Base-by-base conservation (phyloP, 352 stramenopile species). In the Pythium apleroticum region DNA sequence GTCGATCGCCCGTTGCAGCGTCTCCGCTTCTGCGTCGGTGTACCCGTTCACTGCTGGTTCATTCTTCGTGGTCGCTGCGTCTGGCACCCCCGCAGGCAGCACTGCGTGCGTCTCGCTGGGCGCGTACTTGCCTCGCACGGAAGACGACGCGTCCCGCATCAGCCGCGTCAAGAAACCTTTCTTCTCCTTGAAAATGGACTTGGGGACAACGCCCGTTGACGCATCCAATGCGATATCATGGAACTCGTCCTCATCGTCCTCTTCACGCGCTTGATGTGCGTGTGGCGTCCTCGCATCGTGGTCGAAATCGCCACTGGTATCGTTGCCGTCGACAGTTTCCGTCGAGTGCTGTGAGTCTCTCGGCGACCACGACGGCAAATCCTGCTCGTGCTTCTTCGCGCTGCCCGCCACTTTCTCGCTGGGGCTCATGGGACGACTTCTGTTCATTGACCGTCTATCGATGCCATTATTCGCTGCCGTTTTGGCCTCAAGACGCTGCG, bases 171-270 rank as follows among this genome's bases (percentile, higher is more conserved):
- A 50, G n/a, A 80, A 71, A 0, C 64, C 58, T 2, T 74, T 73
- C 10, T 76, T 77, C 20, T 82, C 68, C 43, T 86, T 89, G 74
- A 82, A 89, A 20, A 89, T 81, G 52, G 82, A 89, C 55, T 91
- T 91, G 52, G 78, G 83, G 19, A 91, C 80, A 27, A 91, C 45
- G 17, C 72, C 60, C 35, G 77, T 76, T 20, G 73, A 69, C 1
- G 27, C 52, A 12, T 72, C 67, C 9, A 66, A 60, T 45, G 24
- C 48, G 52, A 85, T 62, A 12, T 65, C 72, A 19, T 73, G 54
- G 53, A 79, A 81, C 22, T 68, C 60, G 19, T 79, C 71, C 10
- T 72, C 62, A 0, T 72, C 68, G 0, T 73, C 53, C 5, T 65
- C 59, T 14, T 31, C 31, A 33, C 28, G 11, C 14, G 4, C 41